Evolutionary conservation across 345 rosid genomes (phyloP), one percentile per base, ranked within the genome.

Genomic region (Aurinia saxatilis): DNA sequence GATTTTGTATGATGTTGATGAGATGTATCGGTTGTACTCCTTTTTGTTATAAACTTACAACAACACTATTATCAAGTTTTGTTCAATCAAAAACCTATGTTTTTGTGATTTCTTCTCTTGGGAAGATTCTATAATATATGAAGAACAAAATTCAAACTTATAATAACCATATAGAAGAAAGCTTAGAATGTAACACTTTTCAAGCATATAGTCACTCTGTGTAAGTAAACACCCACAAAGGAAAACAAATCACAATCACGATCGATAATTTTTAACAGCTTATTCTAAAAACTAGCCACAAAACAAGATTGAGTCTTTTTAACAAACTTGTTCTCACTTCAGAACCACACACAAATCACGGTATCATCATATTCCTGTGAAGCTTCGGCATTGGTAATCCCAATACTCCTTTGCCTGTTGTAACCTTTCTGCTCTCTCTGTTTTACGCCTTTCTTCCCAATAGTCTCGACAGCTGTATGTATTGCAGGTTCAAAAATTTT

Each of bases 361-460:
- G n/a, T n/a, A n/a, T 6, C 73, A 41, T 74, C 75, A 87, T 35
- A 81, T 67, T 10, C 95, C 95, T 23, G 76, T 37, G 75, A 92
- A 85, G 25, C 90, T 78, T 18, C 84, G 77, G 50, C 91, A 85
- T 66, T 85, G 88, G 13, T 47, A 57, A 55, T 93, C 97, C 97
- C 99, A 90, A 38, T 90, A 88, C 60, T 90, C 84, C 72, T 85
- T 90, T 16, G 82, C 84, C 62, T 81, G 91, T 30, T 60, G 72
- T 54, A 90, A 10, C 80, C 99, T 79, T 68, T 87, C 88, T 5
- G 38, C 73, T 72, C 95, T 81, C 70, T 93, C 97, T 2, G 79
- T 74, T 50, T 66, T 68, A 31, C 83, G 85, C 47, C 96, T 75
- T 46, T 87, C 72, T 66, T 77, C 79, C 97, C 97, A 93, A 63